Evolutionary conservation across 1,284 basidiomycete species (phyloP).

Genomic region (Sphagnurus paluster): DNA sequence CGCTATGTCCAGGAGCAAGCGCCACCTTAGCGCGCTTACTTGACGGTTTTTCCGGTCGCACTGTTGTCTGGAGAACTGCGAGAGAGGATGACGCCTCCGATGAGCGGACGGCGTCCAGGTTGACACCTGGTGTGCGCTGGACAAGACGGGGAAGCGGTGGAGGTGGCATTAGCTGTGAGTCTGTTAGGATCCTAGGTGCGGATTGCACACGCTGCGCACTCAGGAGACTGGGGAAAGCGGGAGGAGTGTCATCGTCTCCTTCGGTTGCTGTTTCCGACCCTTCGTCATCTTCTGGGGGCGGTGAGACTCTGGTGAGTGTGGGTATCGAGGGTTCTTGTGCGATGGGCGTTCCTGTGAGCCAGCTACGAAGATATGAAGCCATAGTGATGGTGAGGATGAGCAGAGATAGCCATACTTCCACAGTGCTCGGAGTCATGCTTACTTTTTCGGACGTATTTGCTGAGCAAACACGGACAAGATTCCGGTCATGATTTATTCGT

Average conservation of each 20-base stretch:
- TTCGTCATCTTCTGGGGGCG: constrained; percentile 45
- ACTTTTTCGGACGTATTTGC: too few species aligned
- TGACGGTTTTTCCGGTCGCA: constrained; percentile 49
- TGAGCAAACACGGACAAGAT: too few species aligned
- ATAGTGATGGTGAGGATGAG: too few species aligned
- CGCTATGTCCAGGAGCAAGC: constrained; percentile 88
- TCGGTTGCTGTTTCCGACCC: constrained; percentile 57
- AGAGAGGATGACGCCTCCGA: constrained; percentile 43
- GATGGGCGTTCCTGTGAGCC: constrained; percentile 41
- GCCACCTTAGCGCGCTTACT: constrained; percentile 81
- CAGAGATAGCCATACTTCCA: too few species aligned
- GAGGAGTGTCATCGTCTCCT: constrained; percentile 70
- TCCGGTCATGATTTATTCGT: too few species aligned
- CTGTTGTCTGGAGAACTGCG: constrained; percentile 54
- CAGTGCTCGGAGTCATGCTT: too few species aligned
- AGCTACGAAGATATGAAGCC: constrained; percentile 51
- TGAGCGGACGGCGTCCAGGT: constrained; percentile 7
- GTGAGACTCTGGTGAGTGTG: constrained; percentile 36
- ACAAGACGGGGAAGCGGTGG: constrained; percentile 56
- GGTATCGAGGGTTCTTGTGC: constrained; percentile 25
- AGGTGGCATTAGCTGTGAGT: constrained; percentile 69
- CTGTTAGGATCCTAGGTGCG: constrained; percentile 48
- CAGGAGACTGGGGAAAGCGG: constrained; percentile 80
- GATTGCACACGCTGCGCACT: constrained; percentile 74
- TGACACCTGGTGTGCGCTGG: constrained; percentile 42